These are phyloP conservation scores for Calonectria fujianensis DNA, from an alignment of 2,329 filamentous ascomycete genomes.

Conservation along the genomic window DNA sequence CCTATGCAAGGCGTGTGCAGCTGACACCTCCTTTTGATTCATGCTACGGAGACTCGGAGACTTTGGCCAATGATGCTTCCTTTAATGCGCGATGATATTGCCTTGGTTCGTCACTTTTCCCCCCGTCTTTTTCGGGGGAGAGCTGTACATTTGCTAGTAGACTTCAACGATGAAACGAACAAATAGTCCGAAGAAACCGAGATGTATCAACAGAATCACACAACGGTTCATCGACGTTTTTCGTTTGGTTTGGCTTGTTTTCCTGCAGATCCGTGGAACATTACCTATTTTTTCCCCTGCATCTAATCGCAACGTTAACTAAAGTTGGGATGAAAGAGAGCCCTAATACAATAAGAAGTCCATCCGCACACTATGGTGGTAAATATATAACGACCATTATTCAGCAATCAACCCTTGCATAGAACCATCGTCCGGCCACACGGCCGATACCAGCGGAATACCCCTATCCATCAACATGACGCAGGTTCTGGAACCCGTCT, in stretches of 20 bases:
- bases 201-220: background rate
- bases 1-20: constrained; percentile 28
- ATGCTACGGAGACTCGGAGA: background rate
- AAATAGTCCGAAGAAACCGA: background rate
- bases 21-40: background rate
- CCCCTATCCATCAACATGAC: constrained; percentile 38
- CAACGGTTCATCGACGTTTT: background rate
- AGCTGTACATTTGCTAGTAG: background rate
- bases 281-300: background rate
- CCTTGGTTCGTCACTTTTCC: background rate
- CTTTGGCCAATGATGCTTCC: background rate
- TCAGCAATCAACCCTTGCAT: constrained; percentile 6
- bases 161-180: constrained; percentile 1
- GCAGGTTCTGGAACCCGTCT: constrained; percentile 42
- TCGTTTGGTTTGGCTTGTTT: constrained; percentile 5
- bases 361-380: background rate
- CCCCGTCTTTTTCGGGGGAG: background rate
- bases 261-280: constrained; percentile 11
- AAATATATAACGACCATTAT: background rate
- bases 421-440: constrained; percentile 12
- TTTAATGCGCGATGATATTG: constrained; percentile 10
- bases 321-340: constrained; percentile 8
- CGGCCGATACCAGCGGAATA: background rate
- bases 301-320: background rate
- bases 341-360: background rate